Evolutionary conservation across 495 filamentous ascomycete genomes (phyloP).

Genomic region (Echria macrotheca): DNA sequence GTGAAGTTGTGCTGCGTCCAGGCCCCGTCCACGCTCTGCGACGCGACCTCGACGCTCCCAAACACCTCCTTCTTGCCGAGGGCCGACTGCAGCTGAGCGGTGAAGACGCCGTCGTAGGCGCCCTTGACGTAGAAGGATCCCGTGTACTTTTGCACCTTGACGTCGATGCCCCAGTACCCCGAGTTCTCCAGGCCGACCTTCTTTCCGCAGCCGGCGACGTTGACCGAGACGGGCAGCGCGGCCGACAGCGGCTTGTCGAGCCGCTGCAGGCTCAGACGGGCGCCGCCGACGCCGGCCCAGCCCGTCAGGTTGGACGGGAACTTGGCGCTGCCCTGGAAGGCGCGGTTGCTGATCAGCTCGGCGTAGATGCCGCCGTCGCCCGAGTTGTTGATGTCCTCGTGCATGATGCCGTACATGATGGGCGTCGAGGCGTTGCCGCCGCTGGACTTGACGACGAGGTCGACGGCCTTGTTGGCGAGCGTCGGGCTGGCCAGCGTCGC

Average conservation of each 20-base stretch:
- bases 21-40: conserved; percentile 26
- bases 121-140: conserved; percentile 55
- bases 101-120: conserved; percentile 36
- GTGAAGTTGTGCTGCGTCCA: conserved; percentile 50
- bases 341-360: conserved; percentile 66
- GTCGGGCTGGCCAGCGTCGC: conserved; percentile 2
- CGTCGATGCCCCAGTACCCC: conserved; percentile 59
- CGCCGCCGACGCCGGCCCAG: conserved; percentile 51
- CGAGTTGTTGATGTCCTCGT: conserved; percentile 65
- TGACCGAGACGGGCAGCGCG: conserved; percentile 54
- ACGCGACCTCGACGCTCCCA: conserved; percentile 35
- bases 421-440: conserved; percentile 35
- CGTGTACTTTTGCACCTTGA: conserved; percentile 46
- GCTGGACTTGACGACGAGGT: conserved; percentile 27
- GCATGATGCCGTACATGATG: conserved; percentile 37
- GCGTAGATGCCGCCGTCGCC: conserved; percentile 75
- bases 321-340: conserved; percentile 47
- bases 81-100: conserved; percentile 41
- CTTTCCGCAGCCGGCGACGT: conserved; percentile 34
- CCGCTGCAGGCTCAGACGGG: conserved; percentile 45
- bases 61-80: conserved; percentile 40
- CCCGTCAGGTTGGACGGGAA: conserved; percentile 41
- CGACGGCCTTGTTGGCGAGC: conserved; percentile 17
- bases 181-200: conserved; percentile 54
- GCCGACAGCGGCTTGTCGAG: conserved; percentile 44